phyloP scores from a whole-genome alignment of 2,329 filamentous ascomycete species.

The Zelopaecilomyces penicillatus region DNA sequence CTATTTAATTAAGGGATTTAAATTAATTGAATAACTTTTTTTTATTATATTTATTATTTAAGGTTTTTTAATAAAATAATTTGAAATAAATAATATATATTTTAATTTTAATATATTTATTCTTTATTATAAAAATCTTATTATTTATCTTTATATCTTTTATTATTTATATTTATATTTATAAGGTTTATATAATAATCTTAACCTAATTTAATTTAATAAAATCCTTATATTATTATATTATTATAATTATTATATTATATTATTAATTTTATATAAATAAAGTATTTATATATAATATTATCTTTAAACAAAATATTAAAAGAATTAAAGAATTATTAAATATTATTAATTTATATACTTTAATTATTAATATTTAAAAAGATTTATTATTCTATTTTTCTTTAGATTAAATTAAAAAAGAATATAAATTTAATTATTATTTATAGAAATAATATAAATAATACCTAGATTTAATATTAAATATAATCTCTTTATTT shows the following conservation, averaged over 20 bases:
- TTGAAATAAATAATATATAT: background rate
- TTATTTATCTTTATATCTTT: background rate
- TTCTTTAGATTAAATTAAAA: background rate
- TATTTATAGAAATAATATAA: background rate
- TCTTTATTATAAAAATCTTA: background rate
- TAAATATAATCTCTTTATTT: too few relatives aligned
- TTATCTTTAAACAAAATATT: background rate
- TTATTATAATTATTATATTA: too few relatives aligned
- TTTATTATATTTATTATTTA: background rate
- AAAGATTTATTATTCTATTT: background rate
- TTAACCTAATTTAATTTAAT: too few relatives aligned
- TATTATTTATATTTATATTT: too few relatives aligned
- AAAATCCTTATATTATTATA: too few relatives aligned
- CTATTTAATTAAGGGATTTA: background rate
- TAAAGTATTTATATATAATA: too few relatives aligned
- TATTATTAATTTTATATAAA: background rate
- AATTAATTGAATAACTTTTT: background rate
- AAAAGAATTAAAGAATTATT: background rate
- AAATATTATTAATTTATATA: background rate
- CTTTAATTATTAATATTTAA: background rate
- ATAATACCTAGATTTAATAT: too few relatives aligned
- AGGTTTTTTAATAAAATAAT: background rate
- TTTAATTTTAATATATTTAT: background rate
- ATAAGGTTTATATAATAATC: too few relatives aligned
- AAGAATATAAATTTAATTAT: background rate